phyloP scores from a whole-genome alignment of 139 green algal species.

The Desmodesmus armatus region DNA sequence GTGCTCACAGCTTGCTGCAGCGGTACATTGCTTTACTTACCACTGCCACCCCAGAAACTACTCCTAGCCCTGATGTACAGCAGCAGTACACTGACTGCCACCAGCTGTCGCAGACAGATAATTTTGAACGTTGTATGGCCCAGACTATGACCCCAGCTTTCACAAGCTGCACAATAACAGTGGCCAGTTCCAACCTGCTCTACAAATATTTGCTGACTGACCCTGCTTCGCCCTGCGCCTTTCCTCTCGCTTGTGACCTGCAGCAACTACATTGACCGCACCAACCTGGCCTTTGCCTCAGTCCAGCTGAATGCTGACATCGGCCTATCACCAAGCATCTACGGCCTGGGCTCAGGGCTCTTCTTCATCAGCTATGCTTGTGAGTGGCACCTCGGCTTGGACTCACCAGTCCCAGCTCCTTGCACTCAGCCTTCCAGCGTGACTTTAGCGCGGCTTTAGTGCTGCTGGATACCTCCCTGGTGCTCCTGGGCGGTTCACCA shows the following conservation, averaged over 20 bases:
- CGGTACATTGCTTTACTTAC: no score
- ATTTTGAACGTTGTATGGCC: neutral
- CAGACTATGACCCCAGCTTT: neutral
- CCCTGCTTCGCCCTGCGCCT: neutral
- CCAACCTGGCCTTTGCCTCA: slow-evolving; percentile 78
- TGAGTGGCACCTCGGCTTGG: no score
- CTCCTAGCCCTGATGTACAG: no score
- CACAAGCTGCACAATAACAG: neutral
- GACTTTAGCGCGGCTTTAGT: slow-evolving; percentile 29
- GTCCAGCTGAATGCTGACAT: slow-evolving; percentile 77
- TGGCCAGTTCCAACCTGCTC: neutral
- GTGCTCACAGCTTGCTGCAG: no score
- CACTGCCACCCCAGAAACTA: no score
- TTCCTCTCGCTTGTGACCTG: slow-evolving; percentile 39
- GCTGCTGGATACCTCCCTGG: no score
- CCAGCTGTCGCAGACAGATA: no score
- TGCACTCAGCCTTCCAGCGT: no score
- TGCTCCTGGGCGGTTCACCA: no score
- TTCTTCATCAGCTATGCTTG: slow-evolving; percentile 78
- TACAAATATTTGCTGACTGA: neutral
- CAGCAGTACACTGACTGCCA: no score
- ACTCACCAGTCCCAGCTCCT: slow-evolving; percentile 31
- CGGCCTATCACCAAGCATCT: slow-evolving; percentile 68
- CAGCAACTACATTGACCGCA: slow-evolving; percentile 79
- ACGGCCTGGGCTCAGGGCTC: slow-evolving; percentile 76